Base-by-base conservation (phyloP, 306 rosid genomes). In the Luffa acutangula region DNA sequence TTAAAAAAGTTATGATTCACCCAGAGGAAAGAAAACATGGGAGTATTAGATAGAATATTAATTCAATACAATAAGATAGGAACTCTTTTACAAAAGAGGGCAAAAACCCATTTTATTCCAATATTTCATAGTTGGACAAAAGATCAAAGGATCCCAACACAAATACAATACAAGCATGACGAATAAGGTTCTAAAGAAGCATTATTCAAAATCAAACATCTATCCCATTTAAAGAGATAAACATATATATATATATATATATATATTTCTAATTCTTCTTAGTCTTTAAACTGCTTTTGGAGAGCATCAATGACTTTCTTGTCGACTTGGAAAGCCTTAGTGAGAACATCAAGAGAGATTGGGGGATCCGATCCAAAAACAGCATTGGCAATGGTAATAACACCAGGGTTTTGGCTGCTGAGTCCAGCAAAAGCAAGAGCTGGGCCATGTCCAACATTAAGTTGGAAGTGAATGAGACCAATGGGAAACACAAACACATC, bases 331-430 rank as follows among this genome's bases (percentile, higher is more conserved):
- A 67, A 67, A 8, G 75, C 75, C 36, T 67, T 67, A 1, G 33
- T 41, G 51, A 67, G 75, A 42, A 67, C 75, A n/a, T 42, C 75
- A 10, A 41, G 8, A 2, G 75, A 42, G 53, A 67, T 67, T 0
- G 36, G 34, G 0, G 75, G 75, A 67, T 41, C 18, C 1, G 76
- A 70, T 21, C 76, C 76, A 13, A 70, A 70, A 11, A 70, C 76
- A 8, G 76, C 76, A 70, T 70, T 70, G 0, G 76, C 76, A 43
- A 70, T 70, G 2, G 76, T 70, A 45, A 70, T 70, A n/a, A 5
- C 20, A 45, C 76, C 76, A 5, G 76, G 76, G 18, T 70, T 70
- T 71, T 71, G 77, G 77, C 77, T 71, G 20, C 58, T 71, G 5
- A 71, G 57, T 6, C 77, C 58, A 46, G 58, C 77, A 11, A 71